phyloP scores from a whole-genome alignment of 768 basidiomycete species.

The Podaxis carcinomalis region DNA sequence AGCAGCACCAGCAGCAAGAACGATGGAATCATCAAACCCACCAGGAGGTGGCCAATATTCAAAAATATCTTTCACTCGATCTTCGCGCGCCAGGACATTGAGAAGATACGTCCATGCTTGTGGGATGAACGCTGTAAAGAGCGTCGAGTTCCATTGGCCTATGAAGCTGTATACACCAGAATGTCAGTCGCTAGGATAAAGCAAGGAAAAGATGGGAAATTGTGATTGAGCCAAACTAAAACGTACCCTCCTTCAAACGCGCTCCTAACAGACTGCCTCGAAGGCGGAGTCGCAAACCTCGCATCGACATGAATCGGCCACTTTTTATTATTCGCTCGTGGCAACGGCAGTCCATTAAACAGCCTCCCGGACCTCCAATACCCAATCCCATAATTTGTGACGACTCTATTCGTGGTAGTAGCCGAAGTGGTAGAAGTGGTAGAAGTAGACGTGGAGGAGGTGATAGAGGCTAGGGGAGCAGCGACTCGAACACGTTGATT shows the following conservation, averaged over 20 bases:
- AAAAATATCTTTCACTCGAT: conserved; percentile 27
- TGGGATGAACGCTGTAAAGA: conserved; percentile 44
- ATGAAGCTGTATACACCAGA: conserved; percentile 27
- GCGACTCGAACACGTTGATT: background rate
- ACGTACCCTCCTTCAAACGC: conserved; percentile 32
- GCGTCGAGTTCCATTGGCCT: conserved; percentile 42
- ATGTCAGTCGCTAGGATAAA: background rate
- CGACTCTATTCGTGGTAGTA: background rate
- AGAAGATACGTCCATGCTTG: conserved; percentile 36
- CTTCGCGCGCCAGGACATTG: conserved; percentile 20
- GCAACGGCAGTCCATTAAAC: conserved; percentile 47
- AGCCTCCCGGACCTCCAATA: conserved; percentile 29
- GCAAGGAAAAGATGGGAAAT: too few species aligned
- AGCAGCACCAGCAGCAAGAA: conserved; percentile 12
- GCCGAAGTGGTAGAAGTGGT: background rate
- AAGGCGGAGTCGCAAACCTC: conserved; percentile 40
- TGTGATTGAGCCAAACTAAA: too few species aligned
- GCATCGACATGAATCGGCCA: conserved; percentile 42
- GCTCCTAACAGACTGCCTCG: conserved; percentile 42
- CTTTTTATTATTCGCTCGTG: conserved; percentile 28
- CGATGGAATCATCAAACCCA: background rate
- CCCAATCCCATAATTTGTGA: background rate
- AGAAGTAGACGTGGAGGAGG: background rate
- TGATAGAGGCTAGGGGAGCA: background rate
- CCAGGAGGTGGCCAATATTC: conserved; percentile 34